These are phyloP conservation scores for Pistacia vera DNA, from an alignment of 345 rosid genomes.

Conservation along the genomic window DNA sequence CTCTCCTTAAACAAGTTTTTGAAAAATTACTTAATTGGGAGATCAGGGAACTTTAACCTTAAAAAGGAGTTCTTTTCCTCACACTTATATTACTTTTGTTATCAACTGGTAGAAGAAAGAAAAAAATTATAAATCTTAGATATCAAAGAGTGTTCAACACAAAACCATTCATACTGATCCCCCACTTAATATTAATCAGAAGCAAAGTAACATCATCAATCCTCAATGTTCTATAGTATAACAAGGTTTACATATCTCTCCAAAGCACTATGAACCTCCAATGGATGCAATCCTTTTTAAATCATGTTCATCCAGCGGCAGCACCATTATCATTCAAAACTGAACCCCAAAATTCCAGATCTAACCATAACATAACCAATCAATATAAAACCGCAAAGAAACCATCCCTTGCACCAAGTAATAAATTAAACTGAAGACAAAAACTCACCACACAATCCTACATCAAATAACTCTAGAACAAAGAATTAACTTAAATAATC, in stretches of 20 bases:
- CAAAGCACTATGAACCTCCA: background rate
- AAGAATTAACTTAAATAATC: background rate
- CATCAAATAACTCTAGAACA: background rate
- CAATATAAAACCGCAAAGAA: conserved; percentile 3
- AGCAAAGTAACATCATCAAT: background rate
- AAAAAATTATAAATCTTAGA: conserved; percentile 1
- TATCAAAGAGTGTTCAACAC: background rate
- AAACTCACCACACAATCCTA: background rate
- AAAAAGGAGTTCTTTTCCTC: background rate
- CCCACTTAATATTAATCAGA: background rate
- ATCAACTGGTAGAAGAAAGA: background rate
- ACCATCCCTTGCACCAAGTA: background rate
- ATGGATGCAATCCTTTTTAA: background rate
- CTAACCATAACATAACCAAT: background rate
- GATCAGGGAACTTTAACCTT: background rate
- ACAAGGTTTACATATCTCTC: background rate
- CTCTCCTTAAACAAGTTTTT: background rate
- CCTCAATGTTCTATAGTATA: background rate
- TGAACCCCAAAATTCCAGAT: background rate
- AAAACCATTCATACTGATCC: background rate
- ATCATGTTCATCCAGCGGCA: background rate
- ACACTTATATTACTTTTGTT: background rate
- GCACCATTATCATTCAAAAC: background rate
- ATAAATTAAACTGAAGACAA: background rate
- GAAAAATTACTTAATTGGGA: background rate